Conservation (phyloP, 1,284 basidiomycete species). For the Irpex sp. region DNA sequence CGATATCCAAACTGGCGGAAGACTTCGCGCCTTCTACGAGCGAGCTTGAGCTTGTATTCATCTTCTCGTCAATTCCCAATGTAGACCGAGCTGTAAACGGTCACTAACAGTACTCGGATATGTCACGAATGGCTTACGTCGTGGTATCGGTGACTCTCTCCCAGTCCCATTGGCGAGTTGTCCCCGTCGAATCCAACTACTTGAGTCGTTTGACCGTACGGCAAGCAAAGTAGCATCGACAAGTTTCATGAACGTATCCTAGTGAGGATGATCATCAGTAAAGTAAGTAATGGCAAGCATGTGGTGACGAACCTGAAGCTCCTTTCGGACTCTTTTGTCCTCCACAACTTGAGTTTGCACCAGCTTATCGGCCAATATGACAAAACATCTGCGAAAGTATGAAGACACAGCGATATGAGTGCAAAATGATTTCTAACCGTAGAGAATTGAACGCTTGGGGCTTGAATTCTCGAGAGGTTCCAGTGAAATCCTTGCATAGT, state of each 20-base stretch:
- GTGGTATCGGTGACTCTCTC: constrained; percentile 62
- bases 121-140: constrained; percentile 29
- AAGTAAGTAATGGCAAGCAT: neutral
- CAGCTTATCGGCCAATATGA: constrained; percentile 79
- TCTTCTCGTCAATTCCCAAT: constrained; percentile 54
- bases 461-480: constrained; percentile 60
- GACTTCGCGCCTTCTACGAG: constrained; percentile 32
- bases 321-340: constrained; percentile 84
- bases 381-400: constrained; percentile 62
- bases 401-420: neutral
- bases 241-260: constrained; percentile 85
- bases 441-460: constrained; percentile 72
- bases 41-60: constrained; percentile 38
- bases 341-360: constrained; percentile 88
- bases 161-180: constrained; percentile 52
- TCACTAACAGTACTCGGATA: constrained; percentile 1
- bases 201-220: constrained; percentile 71
- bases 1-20: constrained; percentile 42
- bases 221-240: constrained; percentile 82
- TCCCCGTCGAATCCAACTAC: constrained; percentile 74
- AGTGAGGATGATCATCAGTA: neutral
- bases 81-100: constrained; percentile 28
- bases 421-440: constrained; percentile 42
- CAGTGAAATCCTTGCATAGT: constrained; percentile 77
- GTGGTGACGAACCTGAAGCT: constrained; percentile 63